These are phyloP conservation scores for Pinus albicaulis DNA, from an alignment of 75 land plant species.

Conservation along the genomic window DNA sequence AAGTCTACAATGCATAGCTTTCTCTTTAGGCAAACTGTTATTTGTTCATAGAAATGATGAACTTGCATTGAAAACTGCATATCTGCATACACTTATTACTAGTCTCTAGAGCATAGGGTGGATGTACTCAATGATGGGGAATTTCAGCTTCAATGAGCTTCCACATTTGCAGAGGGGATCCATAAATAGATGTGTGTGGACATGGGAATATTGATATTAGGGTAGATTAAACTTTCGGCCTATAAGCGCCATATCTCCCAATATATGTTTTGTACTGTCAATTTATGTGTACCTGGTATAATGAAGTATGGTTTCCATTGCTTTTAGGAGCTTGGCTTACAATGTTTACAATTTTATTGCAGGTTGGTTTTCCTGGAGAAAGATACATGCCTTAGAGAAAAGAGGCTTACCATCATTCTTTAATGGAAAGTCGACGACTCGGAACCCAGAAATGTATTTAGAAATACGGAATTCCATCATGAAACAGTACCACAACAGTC, in stretches of 20 bases:
- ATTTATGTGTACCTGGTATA: not conserved
- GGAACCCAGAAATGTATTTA: constrained; percentile 68
- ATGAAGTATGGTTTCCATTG: not conserved
- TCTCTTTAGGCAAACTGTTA: too few relatives aligned
- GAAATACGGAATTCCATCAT: constrained; percentile 80
- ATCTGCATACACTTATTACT: too few relatives aligned
- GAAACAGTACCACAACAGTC: constrained; percentile 72
- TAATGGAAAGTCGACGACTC: constrained; percentile 56
- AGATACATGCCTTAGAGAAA: constrained; percentile 73
- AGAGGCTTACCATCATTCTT: constrained; percentile 73
- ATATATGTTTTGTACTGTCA: too few relatives aligned
- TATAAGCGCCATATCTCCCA: too few relatives aligned
- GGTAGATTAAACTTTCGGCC: too few relatives aligned
- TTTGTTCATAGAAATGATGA: too few relatives aligned
- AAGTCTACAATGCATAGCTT: too few relatives aligned
- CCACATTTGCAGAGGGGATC: not conserved
- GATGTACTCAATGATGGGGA: too few relatives aligned
- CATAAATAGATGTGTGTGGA: not conserved
- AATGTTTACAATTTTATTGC: not conserved
- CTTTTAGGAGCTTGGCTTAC: not conserved
- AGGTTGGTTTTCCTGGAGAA: constrained; percentile 97
- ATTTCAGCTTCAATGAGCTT: not conserved
- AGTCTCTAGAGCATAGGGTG: not conserved
- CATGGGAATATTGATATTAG: too few relatives aligned
- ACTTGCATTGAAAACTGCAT: too few relatives aligned